phyloP scores from a whole-genome alignment of 352 stramenopile species.

The Phytophthora multivora region DNA sequence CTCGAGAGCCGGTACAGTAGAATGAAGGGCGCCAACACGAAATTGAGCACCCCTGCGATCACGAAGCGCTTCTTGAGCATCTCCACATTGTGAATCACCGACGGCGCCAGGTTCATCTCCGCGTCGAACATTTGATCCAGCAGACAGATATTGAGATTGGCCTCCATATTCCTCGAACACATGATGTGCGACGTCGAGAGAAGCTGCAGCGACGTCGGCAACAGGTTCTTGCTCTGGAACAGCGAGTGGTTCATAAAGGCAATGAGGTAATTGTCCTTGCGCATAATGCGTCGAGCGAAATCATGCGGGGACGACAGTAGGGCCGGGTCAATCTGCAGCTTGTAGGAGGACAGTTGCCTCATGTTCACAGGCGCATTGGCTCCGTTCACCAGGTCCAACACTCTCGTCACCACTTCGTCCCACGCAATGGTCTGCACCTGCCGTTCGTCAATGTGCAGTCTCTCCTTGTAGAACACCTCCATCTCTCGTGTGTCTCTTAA shows the following conservation, averaged over 20 bases:
- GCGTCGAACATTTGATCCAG: constrained; percentile 97
- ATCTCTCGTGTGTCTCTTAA: constrained; percentile 91
- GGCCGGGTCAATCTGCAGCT: constrained; percentile 80
- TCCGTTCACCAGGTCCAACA: constrained; percentile 76
- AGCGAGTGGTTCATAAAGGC: constrained; percentile 96
- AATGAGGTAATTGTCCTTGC: constrained; percentile 98
- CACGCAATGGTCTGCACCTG: constrained; percentile 88
- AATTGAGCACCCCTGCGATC: constrained; percentile 93
- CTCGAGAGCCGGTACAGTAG: constrained; percentile 97
- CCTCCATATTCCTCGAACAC: constrained; percentile 93
- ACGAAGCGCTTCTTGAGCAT: constrained; percentile 94
- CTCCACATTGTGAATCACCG: constrained; percentile 90
- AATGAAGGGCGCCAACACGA: constrained; percentile 97
- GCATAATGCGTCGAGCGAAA: constrained; percentile 96
- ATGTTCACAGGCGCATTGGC: constrained; percentile 80
- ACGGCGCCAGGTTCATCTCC: constrained; percentile 79
- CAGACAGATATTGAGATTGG: constrained; percentile 95
- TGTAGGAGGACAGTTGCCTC: constrained; percentile 85
- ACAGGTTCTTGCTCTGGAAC: constrained; percentile 87
- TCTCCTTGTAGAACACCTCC: constrained; percentile 91
- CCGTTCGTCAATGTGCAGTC: constrained; percentile 87
- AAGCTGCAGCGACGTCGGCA: constrained; percentile 79
- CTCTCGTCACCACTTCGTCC: constrained; percentile 90
- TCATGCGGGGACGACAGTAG: constrained; percentile 84
- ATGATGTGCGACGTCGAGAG: constrained; percentile 78